These are phyloP conservation scores for Pelagomonas calceolata DNA, from an alignment of 108 stramenopile species.

Conservation along the genomic window DNA sequence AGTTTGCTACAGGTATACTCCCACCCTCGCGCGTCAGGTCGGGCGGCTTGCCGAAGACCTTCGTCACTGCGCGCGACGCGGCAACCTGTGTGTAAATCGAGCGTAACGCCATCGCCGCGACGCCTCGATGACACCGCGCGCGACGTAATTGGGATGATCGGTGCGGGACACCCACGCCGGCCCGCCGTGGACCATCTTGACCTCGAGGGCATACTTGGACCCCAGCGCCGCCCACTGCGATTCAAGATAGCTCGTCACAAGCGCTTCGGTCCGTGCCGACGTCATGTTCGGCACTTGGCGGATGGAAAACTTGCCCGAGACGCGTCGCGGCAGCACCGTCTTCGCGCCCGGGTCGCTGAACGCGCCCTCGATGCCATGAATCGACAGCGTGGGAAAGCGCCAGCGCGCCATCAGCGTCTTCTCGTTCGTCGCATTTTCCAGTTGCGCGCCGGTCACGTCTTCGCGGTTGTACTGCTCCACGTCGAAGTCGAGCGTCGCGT, in stretches of 20 bases:
- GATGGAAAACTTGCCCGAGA: slow-evolving; percentile 65
- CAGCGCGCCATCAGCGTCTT: slow-evolving; percentile 60
- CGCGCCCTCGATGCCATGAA: slow-evolving; percentile 73
- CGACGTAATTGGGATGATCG: slow-evolving; percentile 64
- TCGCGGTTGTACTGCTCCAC: slow-evolving; percentile 49
- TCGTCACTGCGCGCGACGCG: too few species aligned
- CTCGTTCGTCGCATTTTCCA: slow-evolving; percentile 47
- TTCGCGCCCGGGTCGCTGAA: slow-evolving; percentile 65
- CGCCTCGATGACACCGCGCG: too few species aligned
- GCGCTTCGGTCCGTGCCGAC: slow-evolving; percentile 43
- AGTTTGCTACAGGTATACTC: slow-evolving; percentile 61
- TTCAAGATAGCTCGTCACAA: slow-evolving; percentile 45
- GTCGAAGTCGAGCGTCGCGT: slow-evolving; percentile 61
- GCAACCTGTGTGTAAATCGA: too few species aligned
- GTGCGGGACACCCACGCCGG: slow-evolving; percentile 61
- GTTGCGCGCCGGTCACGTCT: slow-evolving; percentile 29
- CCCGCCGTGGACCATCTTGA: slow-evolving; percentile 53
- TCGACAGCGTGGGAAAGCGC: slow-evolving; percentile 65
- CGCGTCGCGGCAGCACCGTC: slow-evolving; percentile 55
- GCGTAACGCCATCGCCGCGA: too few species aligned
- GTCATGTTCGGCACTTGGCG: slow-evolving; percentile 69
- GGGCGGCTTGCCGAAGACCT: slow-evolving; percentile 38
- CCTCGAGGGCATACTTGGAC: slow-evolving; percentile 53
- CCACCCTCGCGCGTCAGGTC: slow-evolving; percentile 72
- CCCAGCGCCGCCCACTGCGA: slow-evolving; percentile 43